Evolutionary conservation across 805 yeast species (phyloP), one percentile per base, ranked within the genome.

Genomic region (Huiozyma sinensis): DNA sequence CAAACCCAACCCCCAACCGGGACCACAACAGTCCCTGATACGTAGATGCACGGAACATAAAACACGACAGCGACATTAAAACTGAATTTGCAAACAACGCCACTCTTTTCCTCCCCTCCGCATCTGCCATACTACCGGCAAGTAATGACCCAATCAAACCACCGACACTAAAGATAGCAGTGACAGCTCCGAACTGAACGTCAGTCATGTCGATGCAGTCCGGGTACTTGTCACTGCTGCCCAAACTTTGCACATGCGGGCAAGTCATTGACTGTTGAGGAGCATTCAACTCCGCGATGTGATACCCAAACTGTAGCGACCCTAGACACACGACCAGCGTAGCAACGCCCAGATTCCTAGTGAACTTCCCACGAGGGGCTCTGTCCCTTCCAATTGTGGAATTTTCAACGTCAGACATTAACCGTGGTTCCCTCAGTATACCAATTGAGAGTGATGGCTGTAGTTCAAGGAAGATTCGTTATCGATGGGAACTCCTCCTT

Each of bases 211-310:
- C 67, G 8, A 85, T 73, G 58, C 95, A 85, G 53, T 71, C 67
- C 24, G 24, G 24, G 4, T 17, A 3, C 5, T 50, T 52, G 24
- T 7, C 13, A 12, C 30, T 13, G 2, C 41, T 43, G 29, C 33
- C 37, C 4, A 53, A 44, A 44, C 46, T 47, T 4, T 32, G 13
- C 11, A 36, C 70, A 39, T 47, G 38, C 44, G 51, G 50, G 56
- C 95, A 86, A 8, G 84, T 73, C 40, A 87, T 69, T 31, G 76
- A 74, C 10, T 74, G 72, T 45, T 83, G 83, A 0, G 97, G 96
- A 6, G 96, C 95, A 64, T 90, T 90, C 59, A 90, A 71, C 61
- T 89, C 97, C 1, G 96, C 82, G 82, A 90, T 81, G 60, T 92
- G 97, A 61, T 84, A 87, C 1, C 98, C 98, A 61, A 82, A 92